Evolutionary conservation across 2,329 filamentous ascomycete species (phyloP).

Genomic region (Aspergillus eucalypticola): DNA sequence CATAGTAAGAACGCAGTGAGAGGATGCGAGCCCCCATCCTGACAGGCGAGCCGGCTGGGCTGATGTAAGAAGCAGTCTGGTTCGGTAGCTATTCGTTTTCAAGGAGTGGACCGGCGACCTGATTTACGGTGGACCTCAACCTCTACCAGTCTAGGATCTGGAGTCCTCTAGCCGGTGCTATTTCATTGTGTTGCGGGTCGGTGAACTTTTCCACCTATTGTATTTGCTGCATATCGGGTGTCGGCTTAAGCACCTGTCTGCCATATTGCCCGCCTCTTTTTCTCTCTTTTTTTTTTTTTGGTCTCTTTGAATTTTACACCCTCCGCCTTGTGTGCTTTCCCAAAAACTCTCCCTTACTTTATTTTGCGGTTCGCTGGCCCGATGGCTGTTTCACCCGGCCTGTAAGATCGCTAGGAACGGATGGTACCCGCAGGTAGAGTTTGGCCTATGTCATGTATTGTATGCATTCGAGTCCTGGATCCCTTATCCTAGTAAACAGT

Average conservation of each 20-base stretch:
- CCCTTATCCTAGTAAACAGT: background rate
- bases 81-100: background rate
- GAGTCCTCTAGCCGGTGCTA: background rate
- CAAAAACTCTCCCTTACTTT: background rate
- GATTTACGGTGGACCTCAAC: background rate
- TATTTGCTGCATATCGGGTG: background rate
- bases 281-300: no score
- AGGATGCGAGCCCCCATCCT: background rate
- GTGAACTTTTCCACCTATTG: slow-evolving; percentile 15
- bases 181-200: slow-evolving; percentile 1
- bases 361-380: background rate
- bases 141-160: background rate
- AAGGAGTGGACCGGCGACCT: background rate
- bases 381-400: background rate
- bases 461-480: background rate
- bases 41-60: background rate
- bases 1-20: background rate
- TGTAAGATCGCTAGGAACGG: background rate
- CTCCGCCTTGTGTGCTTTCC: background rate
- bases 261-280: background rate
- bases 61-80: background rate
- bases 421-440: background rate
- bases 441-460: background rate
- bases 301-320: no score
- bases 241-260: background rate